Evolutionary conservation across 139 green algal species (phyloP), one percentile per base, ranked within the genome.

Genomic region (Edaphochlamys debaryana): DNA sequence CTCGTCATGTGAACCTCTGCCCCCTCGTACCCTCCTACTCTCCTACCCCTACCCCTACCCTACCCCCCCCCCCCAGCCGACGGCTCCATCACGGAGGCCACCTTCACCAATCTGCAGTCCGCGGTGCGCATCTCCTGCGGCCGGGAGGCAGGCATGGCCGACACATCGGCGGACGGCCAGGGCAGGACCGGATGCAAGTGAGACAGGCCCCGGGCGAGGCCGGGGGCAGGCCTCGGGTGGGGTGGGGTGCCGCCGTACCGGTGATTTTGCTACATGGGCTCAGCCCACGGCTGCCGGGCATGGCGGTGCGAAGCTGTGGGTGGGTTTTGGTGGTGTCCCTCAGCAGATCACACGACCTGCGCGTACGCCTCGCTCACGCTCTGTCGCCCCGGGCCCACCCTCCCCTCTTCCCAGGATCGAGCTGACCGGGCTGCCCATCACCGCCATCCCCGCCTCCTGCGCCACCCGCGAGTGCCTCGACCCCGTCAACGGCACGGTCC

Each of bases 391-490:
- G n/a, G n/a, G n/a, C n/a, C n/a, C n/a, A n/a, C n/a, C n/a, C n/a
- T n/a, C n/a, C n/a, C n/a, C n/a, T n/a, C n/a, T n/a, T n/a, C n/a
- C 45, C 56, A 63, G 20, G 29, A 58, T 85, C 29, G 67, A 69
- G 79, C 79, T 85, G 37, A 70, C 66, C 38, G 79, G 79, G 1
- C 54, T 86, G 41, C 69, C 79, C 22, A 72, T 86, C 32, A 15
- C 79, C 25, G 29, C 79, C 42, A 79, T 86, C 37, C 41, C 68
- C 38, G 58, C 42, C 22, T 37, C 17, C n/a, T 83, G 77, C 77
- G 38, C 0, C 8, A 52, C 64, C 1, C 29, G 58, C 34, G 77
- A 83, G 77, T 83, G 77, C 66, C 9, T 56, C 4, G 64, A 83
- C 48, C 77, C 77, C 0, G 75, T 81, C n/a, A 71, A 71, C 60